Base-by-base conservation (phyloP, 192 early-diverging fungal species). In the Linnemannia hyalina region DNA sequence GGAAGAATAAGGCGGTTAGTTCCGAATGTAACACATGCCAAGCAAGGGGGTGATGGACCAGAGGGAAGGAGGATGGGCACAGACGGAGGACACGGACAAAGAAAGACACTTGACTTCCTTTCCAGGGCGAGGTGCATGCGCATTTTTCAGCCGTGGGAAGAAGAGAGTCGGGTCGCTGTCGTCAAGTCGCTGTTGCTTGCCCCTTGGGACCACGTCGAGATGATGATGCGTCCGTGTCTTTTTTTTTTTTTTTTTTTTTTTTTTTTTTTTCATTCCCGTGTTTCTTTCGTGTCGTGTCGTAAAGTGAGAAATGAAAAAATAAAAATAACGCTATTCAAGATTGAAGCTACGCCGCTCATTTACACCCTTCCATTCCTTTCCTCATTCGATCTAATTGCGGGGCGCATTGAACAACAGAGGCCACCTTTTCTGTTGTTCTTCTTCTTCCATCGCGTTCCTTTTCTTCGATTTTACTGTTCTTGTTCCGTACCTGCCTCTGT, bases 81-180 rank as follows among this genome's bases (percentile, higher is more conserved):
- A 65, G 60, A 65, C 29, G 29, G 60, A 65, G 60, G 60, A 65
- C 60, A 65, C 29, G 60, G 11, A 65, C 60, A 65, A 2, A 26
- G 11, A 35, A 29, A 65, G 49, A 52, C 49, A 22, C 49, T 22
- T 52, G 49, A 65, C 65, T 41, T 77, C 38, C 11, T 46, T 36
- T 68, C 22, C 46, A 6, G 49, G 49, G 49, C 49, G 49, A 18
- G 44, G 40, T 47, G 72, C 72, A 47, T 73, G 13, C n/a, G 60
- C 60, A 46, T 40, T 11, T 11, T 46, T 46, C 44, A 22, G 46
- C 41, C 72, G 72, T 73, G 72, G 72, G 72, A 73, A 73, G 46
- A 73, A 41, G 22, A 52, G 68, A 35, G 26, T 70, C 9, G 35
- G 32, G 38, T 35, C 15, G 35, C 23, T 70, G 11, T 20, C 35